A percentile compares a stretch with the other conserved stretches of the same genome.
Conservation (phyloP, 106 monocot genomes). For the Acorus gramineus region DNA sequence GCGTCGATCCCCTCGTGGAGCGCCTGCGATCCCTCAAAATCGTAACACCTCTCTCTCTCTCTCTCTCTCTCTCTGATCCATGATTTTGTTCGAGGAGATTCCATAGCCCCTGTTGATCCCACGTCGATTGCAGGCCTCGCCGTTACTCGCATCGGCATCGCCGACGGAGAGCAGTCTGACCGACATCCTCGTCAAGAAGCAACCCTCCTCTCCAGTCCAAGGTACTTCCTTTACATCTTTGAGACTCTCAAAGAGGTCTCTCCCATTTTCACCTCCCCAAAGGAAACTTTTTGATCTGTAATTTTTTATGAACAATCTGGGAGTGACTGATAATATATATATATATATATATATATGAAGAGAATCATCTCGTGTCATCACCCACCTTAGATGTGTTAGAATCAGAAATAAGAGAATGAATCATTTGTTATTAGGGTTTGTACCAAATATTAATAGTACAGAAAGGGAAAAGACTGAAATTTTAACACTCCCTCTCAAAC, state of each 20-base stretch:
- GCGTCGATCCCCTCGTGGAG: constrained; percentile 54
- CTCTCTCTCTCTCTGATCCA: not conserved
- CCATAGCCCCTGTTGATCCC: not conserved
- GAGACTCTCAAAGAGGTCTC: not conserved
- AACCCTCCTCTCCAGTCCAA: constrained; percentile 24
- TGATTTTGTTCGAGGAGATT: not conserved
- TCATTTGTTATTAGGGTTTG: no score
- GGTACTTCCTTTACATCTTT: constrained; percentile 25
- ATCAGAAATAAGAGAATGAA: no score
- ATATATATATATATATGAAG: no score
- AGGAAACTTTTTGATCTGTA: no score
- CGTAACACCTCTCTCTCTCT: constrained; percentile 10
- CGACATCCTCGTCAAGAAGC: constrained; percentile 71
- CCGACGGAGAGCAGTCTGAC: constrained; percentile 54
- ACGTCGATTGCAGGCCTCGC: constrained; percentile 35
- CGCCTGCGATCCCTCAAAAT: constrained; percentile 58
- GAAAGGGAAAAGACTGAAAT: no score
- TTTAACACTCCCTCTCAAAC: no score
- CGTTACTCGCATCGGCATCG: constrained; percentile 53
- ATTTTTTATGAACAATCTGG: no score
- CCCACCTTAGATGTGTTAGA: no score
- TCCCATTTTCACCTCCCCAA: not conserved
- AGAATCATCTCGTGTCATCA: no score
- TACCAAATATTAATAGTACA: no score
- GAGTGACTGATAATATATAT: no score